phyloP scores from a whole-genome alignment of 371 early-diverging fungal genomes.

The Smittium mucronatum region DNA sequence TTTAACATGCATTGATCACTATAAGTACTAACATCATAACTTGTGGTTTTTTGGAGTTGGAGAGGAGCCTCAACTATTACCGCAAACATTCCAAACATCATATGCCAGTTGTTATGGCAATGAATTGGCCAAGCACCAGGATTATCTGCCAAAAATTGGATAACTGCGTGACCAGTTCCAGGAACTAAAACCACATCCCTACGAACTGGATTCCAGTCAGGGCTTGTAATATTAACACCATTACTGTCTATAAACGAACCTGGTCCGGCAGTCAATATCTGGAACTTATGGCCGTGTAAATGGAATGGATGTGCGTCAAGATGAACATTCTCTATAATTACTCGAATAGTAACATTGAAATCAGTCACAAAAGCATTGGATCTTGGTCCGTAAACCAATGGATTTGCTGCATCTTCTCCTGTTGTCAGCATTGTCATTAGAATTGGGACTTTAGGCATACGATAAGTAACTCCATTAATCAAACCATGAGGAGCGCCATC shows the following conservation, averaged over 20 bases:
- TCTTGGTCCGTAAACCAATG: slow-evolving; percentile 47
- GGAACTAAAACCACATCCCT: slow-evolving; percentile 54
- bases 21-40: slow-evolving; percentile 17
- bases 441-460: slow-evolving; percentile 49
- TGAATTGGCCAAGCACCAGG: slow-evolving; percentile 69
- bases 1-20: slow-evolving; percentile 42
- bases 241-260: neutral
- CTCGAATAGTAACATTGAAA: slow-evolving; percentile 40
- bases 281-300: slow-evolving; percentile 71
- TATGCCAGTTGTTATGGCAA: slow-evolving; percentile 75
- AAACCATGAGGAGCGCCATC: slow-evolving; percentile 68
- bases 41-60: slow-evolving; percentile 16
- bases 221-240: slow-evolving; percentile 19
- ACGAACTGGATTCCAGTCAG: slow-evolving; percentile 38
- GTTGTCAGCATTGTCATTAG: slow-evolving; percentile 50
- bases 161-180: slow-evolving; percentile 41
- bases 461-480: slow-evolving; percentile 66
- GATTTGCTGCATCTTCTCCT: slow-evolving; percentile 39
- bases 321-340: slow-evolving; percentile 54
- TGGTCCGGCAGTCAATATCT: slow-evolving; percentile 35
- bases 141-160: slow-evolving; percentile 59
- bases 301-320: slow-evolving; percentile 60
- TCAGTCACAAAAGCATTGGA: slow-evolving; percentile 25
- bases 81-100: slow-evolving; percentile 43
- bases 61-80: slow-evolving; percentile 56